Percentiles rank a stretch among this genome's conserved stretches.
phyloP scores from a whole-genome alignment of 768 basidiomycete genomes.

The Scleroderma bovista region DNA sequence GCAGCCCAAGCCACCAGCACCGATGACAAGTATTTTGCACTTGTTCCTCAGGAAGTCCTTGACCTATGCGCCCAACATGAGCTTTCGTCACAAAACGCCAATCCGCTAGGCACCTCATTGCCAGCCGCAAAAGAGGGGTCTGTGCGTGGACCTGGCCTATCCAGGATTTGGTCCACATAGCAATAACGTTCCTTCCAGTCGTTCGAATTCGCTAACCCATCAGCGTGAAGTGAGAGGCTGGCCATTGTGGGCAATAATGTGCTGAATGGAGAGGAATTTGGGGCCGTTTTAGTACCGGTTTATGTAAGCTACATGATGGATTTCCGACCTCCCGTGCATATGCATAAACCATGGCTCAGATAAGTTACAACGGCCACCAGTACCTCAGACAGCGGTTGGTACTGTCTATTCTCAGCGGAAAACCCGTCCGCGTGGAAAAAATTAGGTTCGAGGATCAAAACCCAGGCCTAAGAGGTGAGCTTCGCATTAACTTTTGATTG shows the following conservation, averaged over 20 bases:
- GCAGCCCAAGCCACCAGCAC: slow-evolving; percentile 95
- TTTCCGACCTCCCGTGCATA: too few relatives aligned
- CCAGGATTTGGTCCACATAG: slow-evolving; percentile 82
- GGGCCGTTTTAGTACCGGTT: neutral
- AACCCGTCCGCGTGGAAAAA: slow-evolving; percentile 74
- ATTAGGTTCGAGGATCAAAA: slow-evolving; percentile 92
- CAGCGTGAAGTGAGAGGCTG: slow-evolving; percentile 18
- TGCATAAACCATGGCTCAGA: slow-evolving; percentile 32
- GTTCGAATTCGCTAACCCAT: slow-evolving; percentile 31
- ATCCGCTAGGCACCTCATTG: slow-evolving; percentile 51
- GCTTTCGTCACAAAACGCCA: neutral
- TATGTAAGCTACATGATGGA: slow-evolving; percentile 20
- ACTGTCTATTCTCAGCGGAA: slow-evolving; percentile 86
- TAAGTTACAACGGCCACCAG: slow-evolving; percentile 75
- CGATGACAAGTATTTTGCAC: slow-evolving; percentile 95
- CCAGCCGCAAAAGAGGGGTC: slow-evolving; percentile 81
- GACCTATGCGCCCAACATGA: slow-evolving; percentile 44
- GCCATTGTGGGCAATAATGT: slow-evolving; percentile 25
- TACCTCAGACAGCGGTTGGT: slow-evolving; percentile 81
- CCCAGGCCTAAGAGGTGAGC: slow-evolving; percentile 83
- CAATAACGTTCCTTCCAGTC: slow-evolving; percentile 66
- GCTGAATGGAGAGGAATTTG: too few relatives aligned
- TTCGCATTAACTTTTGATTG: neutral
- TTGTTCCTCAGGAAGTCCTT: slow-evolving; percentile 79
- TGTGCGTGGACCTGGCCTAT: slow-evolving; percentile 84